Evolutionary conservation across 2,329 filamentous ascomycete genomes (phyloP).

Genomic region (Penicillium sp.): DNA sequence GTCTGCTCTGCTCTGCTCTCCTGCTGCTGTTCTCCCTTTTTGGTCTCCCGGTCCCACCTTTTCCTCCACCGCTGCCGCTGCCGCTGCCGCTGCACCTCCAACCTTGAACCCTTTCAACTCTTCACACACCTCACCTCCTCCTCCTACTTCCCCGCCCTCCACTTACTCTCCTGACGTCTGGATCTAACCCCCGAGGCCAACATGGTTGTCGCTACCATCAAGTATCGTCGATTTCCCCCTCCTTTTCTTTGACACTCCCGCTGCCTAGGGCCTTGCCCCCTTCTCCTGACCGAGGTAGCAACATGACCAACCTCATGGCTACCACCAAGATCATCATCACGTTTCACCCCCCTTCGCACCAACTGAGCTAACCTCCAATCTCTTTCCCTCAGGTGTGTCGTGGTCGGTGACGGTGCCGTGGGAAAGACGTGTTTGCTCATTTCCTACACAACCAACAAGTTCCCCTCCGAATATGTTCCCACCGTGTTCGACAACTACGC

Average conservation of each 20-base stretch:
- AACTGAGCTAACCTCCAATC: conserved; percentile 17
- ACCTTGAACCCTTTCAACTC: background rate
- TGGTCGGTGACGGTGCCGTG: conserved; percentile 98
- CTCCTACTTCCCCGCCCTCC: conserved; percentile 8
- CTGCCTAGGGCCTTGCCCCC: conserved; percentile 6
- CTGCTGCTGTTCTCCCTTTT: conserved; percentile 13
- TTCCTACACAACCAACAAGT: conserved; percentile 99
- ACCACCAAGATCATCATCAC: background rate
- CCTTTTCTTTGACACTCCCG: conserved; percentile 13
- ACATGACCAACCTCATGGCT: background rate
- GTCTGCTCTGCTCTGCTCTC: too few relatives aligned
- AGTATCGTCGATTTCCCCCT: conserved; percentile 48
- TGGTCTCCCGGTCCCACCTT: conserved; percentile 27
- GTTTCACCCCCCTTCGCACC: background rate
- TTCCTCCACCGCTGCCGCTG: conserved; percentile 2
- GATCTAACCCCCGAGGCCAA: conserved; percentile 25
- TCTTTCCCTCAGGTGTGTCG: conserved; percentile 77
- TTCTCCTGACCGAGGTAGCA: background rate
- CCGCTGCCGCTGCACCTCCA: conserved; percentile 1
- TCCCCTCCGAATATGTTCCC: conserved; percentile 98
- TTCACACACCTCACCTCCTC: conserved; percentile 6
- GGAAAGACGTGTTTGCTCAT: conserved; percentile 99
- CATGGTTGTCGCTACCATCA: conserved; percentile 66
- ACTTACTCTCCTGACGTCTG: background rate
- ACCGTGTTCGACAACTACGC: conserved; percentile 99